A percentile compares a stretch with the other conserved stretches of the same genome.
These are phyloP conservation scores for Dictyostelium firmibasis DNA, from an alignment of 78 protist genomes.

Conservation along the genomic window DNA sequence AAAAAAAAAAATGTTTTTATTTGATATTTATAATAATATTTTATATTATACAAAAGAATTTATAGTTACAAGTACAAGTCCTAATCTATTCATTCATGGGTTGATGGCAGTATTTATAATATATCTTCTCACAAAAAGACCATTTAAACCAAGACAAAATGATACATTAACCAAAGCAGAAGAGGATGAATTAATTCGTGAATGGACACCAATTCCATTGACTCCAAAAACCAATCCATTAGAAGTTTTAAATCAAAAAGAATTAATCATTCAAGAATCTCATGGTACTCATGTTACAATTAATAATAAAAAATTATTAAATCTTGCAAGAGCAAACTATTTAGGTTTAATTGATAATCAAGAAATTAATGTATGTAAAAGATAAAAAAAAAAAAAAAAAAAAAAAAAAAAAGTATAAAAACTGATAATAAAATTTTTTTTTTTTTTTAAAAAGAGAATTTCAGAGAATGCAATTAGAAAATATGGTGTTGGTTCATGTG, in stretches of 20 bases:
- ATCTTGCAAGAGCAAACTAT: conserved; percentile 72
- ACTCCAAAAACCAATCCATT: conserved; percentile 10
- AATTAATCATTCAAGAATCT: neutral
- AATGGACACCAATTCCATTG: conserved; percentile 75
- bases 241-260: neutral
- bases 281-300: conserved; percentile 8
- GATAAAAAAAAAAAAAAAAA: no score
- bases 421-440: no score
- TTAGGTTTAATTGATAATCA: conserved; percentile 69
- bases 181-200: conserved; percentile 44
- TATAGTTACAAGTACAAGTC: conserved; percentile 5
- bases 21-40: conserved; percentile 13
- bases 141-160: conserved; percentile 60
- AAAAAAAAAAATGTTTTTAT: neutral
- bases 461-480: conserved; percentile 69
- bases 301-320: conserved; percentile 12
- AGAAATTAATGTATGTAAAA: conserved; percentile 9
- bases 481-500: conserved; percentile 98
- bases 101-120: conserved; percentile 54
- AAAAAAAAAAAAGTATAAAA: no score
- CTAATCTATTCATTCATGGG: conserved; percentile 62
- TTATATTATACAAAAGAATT: neutral
- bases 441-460: neutral
- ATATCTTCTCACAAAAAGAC: conserved; percentile 58
- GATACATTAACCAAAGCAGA: conserved; percentile 47